A percentile compares a stretch with the other conserved stretches of the same genome.
These are phyloP conservation scores for Copromyces sp. DNA, from an alignment of 495 filamentous ascomycete genomes.

Conservation along the genomic window DNA sequence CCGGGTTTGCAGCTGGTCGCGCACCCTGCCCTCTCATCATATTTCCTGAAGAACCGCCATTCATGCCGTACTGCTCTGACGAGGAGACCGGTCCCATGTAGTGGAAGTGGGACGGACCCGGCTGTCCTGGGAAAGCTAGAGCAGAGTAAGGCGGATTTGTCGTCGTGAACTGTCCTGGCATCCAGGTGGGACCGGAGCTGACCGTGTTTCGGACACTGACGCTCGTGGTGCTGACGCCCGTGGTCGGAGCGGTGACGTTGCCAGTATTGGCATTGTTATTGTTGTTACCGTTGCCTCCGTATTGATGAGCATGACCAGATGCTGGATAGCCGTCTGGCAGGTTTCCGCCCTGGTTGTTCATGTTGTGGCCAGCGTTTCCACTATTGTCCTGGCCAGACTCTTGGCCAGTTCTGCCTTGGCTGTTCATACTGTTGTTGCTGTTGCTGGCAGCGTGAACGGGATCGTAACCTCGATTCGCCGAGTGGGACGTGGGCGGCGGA, in stretches of 20 bases:
- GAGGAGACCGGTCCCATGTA: background rate
- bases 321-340: background rate
- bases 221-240: background rate
- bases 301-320: background rate
- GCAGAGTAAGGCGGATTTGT: background rate
- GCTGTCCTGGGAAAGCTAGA: background rate
- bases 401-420: background rate
- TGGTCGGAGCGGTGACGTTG: background rate
- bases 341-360: background rate
- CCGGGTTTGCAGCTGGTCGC: background rate
- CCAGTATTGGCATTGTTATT: background rate
- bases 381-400: background rate
- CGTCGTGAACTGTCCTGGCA: background rate
- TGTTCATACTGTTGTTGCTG: background rate
- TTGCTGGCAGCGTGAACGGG: constrained; percentile 13
- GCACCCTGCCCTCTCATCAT: background rate
- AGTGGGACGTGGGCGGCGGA: background rate
- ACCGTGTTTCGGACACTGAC: background rate
- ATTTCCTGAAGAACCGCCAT: background rate
- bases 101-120: background rate
- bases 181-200: background rate
- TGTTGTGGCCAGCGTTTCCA: background rate
- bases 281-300: background rate
- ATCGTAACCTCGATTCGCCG: constrained; percentile 9
- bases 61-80: background rate